Percentiles rank a stretch among this genome's conserved stretches.
Conservation (phyloP, 163 green algal species). For the Picocystis sp. region DNA sequence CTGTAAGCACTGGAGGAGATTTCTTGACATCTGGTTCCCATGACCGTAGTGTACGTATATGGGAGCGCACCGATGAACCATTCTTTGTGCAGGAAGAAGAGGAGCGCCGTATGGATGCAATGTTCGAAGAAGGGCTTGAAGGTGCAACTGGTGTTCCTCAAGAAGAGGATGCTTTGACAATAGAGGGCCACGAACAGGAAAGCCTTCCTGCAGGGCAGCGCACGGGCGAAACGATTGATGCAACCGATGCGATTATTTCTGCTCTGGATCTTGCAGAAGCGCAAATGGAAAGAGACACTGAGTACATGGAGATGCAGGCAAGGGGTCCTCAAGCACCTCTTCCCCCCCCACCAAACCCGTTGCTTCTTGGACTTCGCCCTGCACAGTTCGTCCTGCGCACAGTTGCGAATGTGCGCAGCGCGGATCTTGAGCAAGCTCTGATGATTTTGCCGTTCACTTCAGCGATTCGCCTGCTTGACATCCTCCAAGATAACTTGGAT, state of each 20-base stretch:
- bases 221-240: slow-evolving; percentile 60
- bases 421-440: slow-evolving; percentile 77
- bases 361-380: slow-evolving; percentile 62
- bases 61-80: slow-evolving; percentile 82
- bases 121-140: slow-evolving; percentile 70
- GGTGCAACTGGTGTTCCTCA: not conserved
- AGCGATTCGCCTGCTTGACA: slow-evolving; percentile 58
- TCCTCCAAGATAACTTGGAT: slow-evolving; percentile 45
- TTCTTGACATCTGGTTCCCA: slow-evolving; percentile 54
- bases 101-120: slow-evolving; percentile 72
- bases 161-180: slow-evolving; percentile 4
- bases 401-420: slow-evolving; percentile 39
- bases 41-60: slow-evolving; percentile 44
- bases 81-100: slow-evolving; percentile 97
- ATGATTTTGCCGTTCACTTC: slow-evolving; percentile 78
- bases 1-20: slow-evolving; percentile 42
- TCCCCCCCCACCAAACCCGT: slow-evolving; percentile 43
- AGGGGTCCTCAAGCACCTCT: not conserved
- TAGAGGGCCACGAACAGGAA: slow-evolving; percentile 1
- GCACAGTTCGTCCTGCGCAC: slow-evolving; percentile 54
- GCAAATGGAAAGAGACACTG: not conserved
- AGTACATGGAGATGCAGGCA: not conserved
- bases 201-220: slow-evolving; percentile 6
- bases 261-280: slow-evolving; percentile 64
- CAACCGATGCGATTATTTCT: slow-evolving; percentile 73